Base-by-base conservation (phyloP, 2,329 filamentous ascomycete species). In the Triangularia setosa region DNA sequence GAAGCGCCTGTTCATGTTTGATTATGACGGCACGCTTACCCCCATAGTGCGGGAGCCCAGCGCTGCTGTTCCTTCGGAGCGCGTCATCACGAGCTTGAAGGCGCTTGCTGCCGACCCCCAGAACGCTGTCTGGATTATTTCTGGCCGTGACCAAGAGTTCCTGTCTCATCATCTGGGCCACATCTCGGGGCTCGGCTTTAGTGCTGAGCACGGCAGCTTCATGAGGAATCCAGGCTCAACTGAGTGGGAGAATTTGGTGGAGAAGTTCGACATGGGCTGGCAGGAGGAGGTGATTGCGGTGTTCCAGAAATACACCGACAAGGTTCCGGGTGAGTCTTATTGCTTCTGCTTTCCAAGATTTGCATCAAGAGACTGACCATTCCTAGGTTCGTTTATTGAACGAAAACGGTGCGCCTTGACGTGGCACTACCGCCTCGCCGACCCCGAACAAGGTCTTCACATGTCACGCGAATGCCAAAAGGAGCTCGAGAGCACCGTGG, bases 111-210 rank as follows among this genome's bases (percentile, higher is more conserved):
- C 90, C 0, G 92, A 98, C 73, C 87, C 90, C 16, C 83, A 83
- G 63, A 99, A 98, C 72, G 84, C 88, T 1, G 93, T 99, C n/a
- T 99, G 95, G 95, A 96, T 99, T 74, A 97, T 99, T 73, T 96
- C 92, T 61, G 95, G 95, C 11, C 88, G 95, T 68, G 94, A 98
- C 72, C 93, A 97, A 74, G 89, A 90, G 7, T 99, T 99, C 78
- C 79, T 99, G 65, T 87, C 90, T 69, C 89, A 96, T 69, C 93
- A 94, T 80, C 88, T 98, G 75, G 95, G 94, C n/a, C 90, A 96
- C 77, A 96, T 98, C 69, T 76, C 87, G 1, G 88, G 91, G 73
- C 82, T 99, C 12, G 95, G 95, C n/a, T 90, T 99, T 73, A 96
- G 92, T 71, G 95, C 95, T 1, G 95, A 99, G 79, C 95, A 99